Base-by-base conservation (phyloP, 129 eudicot genomes). In the Flaveria sonorensis region DNA sequence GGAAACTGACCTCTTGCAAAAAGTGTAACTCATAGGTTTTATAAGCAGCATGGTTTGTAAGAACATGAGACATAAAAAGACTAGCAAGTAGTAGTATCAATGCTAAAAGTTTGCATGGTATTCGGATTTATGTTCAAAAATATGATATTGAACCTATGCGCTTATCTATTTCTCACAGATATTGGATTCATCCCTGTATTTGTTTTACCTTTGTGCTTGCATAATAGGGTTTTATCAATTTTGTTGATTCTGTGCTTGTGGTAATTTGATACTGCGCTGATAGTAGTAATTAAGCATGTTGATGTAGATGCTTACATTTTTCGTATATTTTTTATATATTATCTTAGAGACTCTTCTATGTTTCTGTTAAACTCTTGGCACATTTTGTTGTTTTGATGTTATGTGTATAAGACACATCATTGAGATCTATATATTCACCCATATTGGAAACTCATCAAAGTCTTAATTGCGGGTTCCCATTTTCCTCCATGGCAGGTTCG, bases 401-500 rank as follows among this genome's bases (percentile, higher is more conserved):
- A 4, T 30, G 36, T 4, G 36, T 30, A 30, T 6, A 0, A 52
- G 59, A 52, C 11, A 36, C 65, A 10, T 23, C 36, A 59, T 59
- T 23, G 16, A 18, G 59, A 59, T 59, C 7, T 69, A 6, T 48
- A 16, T 71, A 28, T n/a, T 53, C 11, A n/a, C 16, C 0, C 23
- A 12, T 19, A 12, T 40, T 40, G 21, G 65, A 32, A 16, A 40
- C 21, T 74, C 16, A 52, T 0, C 9, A 14, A 15, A 57, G 45
- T 2, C 13, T 73, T 13, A 13, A 39, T 19, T 40, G 13, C 56
- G 24, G 45, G 2, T 73, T 73, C 21, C 7, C 4, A 3, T 73
- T 68, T 52, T 72, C 68, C 60, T 53, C 76, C 36, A 39, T 75
- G 39, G 78, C 83, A 93, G 92, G 92, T 90, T 71, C 92, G 96